Base-by-base conservation (phyloP, 148 eudicot genomes). In the Fagopyrum homotropicum region DNA sequence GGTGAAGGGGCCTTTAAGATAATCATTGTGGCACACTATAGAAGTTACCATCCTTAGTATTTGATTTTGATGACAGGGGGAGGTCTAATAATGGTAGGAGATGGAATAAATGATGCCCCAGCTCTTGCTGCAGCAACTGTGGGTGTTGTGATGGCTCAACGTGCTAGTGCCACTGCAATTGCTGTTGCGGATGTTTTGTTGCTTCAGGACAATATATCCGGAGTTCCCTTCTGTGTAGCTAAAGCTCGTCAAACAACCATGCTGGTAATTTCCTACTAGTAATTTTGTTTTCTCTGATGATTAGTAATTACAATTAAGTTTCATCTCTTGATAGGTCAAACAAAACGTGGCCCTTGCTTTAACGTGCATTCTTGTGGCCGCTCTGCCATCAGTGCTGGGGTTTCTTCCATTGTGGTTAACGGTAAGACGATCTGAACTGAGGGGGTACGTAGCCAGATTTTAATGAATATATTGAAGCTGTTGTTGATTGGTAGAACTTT, bases 51-150 rank as follows among this genome's bases (percentile, higher is more conserved):
- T 26, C 15, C 44, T 61, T 14, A 26, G 68, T 61, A 55, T 45
- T 72, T 46, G 30, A 72, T 26, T 68, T 72, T 43, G 40, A 30
- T 72, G 64, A 49, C 88, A 90, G 97, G 92, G 6, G 96, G 88
- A 50, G 94, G 99, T 75, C 91, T 95, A 68, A 88, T 92, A 72
- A 92, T 95, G 99, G 97, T 95, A 26, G 99, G 99, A 47, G 99
- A 95, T 80, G 99, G 99, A 72, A 92, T 92, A 64, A 95, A 95
- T 81, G 97, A 95, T 84, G 97, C 99, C 52, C 98, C 99, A 35
- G 99, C 99, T 45, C 87, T 95, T 81, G 99, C 99, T 49, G 99
- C 97, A 76, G 96, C 99, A 80, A 86, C 97, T 22, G 97, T 95
- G 50, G 93, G 99, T 60, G 85, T 89, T 70, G 99, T 95, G 64